Base-by-base conservation (phyloP, 768 basidiomycete species). In the Amanita muscaria region DNA sequence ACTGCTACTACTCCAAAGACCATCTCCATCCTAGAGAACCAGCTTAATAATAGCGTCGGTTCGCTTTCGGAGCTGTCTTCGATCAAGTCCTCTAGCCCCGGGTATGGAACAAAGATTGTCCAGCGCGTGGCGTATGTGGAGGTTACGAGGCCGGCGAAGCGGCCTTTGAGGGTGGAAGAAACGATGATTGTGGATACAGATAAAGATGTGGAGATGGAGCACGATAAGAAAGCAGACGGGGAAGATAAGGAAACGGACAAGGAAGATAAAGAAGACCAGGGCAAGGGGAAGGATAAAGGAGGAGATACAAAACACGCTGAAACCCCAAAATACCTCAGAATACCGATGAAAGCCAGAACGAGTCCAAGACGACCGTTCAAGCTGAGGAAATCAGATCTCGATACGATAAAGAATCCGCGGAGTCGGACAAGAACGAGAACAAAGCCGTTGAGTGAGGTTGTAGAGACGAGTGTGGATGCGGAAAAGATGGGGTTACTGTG, bases 391-490 rank as follows among this genome's bases (percentile, higher is more conserved):
- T n/a, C n/a, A n/a, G n/a, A n/a, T n/a, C n/a, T n/a, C n/a, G n/a
- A n/a, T n/a, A n/a, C n/a, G n/a, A n/a, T n/a, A n/a, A n/a, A n/a
- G n/a, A n/a, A n/a, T n/a, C n/a, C n/a, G n/a, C 27, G 7, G 27
- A 29, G 27, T 6, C 6, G 27, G 6, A 29, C 27, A 6, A 29
- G 27, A 12, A 6, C 12, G 7, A 10, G 29, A 44, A 16, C 42
- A 5, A 59, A 56, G 49, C 35, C 31, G 16, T 52, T 65, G 15
- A 53, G 24, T 3, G 64, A 67, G 47, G 47, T 67, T 5, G 60
- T 66, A 9, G 61, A 60, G 42, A 60, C 63, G 33, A 66, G 64
- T 36, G 51, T 66, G 36, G 61, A 62, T 52, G 63, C 57, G 3
- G 65, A 67, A 50, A 43, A 19, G 19, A 18, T 40, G n/a, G n/a